Conservation (phyloP, 2,329 filamentous ascomycete species). For the Mollisia scopiformis region DNA sequence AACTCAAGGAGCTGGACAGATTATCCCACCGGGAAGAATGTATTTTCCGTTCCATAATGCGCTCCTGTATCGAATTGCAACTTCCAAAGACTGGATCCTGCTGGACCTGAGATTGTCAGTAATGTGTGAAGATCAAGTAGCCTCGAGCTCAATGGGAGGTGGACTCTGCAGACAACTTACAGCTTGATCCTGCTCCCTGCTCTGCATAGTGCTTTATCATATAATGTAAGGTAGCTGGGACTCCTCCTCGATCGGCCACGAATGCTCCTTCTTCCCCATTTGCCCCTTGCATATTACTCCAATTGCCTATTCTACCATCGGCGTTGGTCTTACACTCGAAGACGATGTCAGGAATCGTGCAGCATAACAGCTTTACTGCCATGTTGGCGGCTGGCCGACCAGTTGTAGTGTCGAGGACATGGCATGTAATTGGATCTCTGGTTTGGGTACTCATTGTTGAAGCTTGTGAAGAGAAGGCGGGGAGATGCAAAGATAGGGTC, state of each 20-base stretch:
- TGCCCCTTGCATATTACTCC: conserved; percentile 43
- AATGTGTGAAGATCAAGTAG: no score
- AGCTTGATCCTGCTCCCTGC: conserved; percentile 1
- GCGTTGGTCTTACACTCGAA: conserved; percentile 73
- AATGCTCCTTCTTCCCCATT: conserved; percentile 14
- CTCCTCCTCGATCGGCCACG: conserved; percentile 10
- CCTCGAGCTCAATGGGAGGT: no score
- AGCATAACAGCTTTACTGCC: conserved; percentile 52
- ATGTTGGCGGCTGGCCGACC: conserved; percentile 71
- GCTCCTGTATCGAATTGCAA: conserved; percentile 72
- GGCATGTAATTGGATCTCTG: conserved; percentile 75
- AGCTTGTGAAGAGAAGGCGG: neutral
- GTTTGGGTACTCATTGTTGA: conserved; percentile 15
- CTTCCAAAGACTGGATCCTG: conserved; percentile 56
- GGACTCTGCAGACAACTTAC: no score
- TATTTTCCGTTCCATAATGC: conserved; percentile 68
- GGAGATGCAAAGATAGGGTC: neutral
- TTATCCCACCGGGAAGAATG: conserved; percentile 53
- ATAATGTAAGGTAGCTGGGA: neutral
- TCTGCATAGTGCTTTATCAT: conserved; percentile 22
- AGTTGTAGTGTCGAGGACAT: conserved; percentile 81
- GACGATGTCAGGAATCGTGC: conserved; percentile 40
- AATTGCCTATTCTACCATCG: conserved; percentile 74
- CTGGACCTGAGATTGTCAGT: conserved; percentile 10
- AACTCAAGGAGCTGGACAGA: neutral